Percentiles rank a stretch among this genome's conserved stretches.
These are phyloP conservation scores for Fusarium sp. DNA, from an alignment of 2,329 filamentous ascomycete species.

Conservation along the genomic window DNA sequence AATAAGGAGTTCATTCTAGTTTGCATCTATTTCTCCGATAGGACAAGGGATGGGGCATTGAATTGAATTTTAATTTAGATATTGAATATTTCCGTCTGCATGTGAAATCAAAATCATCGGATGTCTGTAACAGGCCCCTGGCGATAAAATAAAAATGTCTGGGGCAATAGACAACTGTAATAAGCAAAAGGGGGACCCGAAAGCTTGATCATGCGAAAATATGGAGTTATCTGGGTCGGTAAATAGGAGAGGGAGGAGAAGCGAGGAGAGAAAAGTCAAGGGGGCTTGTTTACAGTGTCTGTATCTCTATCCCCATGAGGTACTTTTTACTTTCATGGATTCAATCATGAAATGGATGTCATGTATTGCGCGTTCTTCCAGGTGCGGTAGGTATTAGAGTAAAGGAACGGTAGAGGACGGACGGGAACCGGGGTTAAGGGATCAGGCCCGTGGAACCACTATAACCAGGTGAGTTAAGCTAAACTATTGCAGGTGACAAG, in stretches of 20 bases:
- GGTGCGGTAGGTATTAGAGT: neutral
- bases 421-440: slow-evolving; percentile 12
- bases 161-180: slow-evolving; percentile 10
- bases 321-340: slow-evolving; percentile 3
- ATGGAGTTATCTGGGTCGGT: slow-evolving; percentile 18
- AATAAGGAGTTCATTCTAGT: slow-evolving; percentile 3
- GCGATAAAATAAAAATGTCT: neutral
- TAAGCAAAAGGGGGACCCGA: slow-evolving; percentile 23
- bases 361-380: slow-evolving; percentile 26
- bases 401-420: slow-evolving; percentile 2
- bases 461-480: neutral
- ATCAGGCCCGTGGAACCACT: slow-evolving; percentile 4
- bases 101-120: neutral
- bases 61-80: neutral
- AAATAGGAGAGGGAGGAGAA: slow-evolving; percentile 17
- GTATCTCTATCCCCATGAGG: neutral
- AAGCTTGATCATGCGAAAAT: slow-evolving; percentile 31
- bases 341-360: slow-evolving; percentile 5
- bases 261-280: slow-evolving; percentile 6
- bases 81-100: slow-evolving; percentile 17
- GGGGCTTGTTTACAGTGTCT: neutral
- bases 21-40: slow-evolving; percentile 9
- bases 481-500: neutral
- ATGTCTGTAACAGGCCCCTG: slow-evolving; percentile 21
- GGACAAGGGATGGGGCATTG: slow-evolving; percentile 5